Evolutionary conservation across 345 rosid genomes (phyloP).

Genomic region (Trapa incisa): DNA sequence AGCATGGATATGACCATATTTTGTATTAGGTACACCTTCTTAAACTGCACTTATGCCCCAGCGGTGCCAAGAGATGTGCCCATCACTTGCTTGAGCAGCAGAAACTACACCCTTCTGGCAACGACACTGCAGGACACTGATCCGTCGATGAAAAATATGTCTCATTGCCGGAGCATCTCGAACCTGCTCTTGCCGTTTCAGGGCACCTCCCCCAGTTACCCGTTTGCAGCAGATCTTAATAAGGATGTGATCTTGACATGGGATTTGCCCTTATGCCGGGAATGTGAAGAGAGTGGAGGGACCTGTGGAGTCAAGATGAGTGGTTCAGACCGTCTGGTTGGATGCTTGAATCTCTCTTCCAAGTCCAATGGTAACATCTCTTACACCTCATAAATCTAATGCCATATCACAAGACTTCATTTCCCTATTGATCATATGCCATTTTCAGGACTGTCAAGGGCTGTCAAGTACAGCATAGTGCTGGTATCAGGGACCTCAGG

Average conservation of each 20-base stretch:
- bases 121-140: neutral
- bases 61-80: neutral
- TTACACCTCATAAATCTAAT: neutral
- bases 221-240: neutral
- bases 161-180: neutral
- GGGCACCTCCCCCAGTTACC: neutral
- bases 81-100: neutral
- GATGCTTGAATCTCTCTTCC: neutral
- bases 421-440: neutral
- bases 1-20: neutral
- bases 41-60: neutral
- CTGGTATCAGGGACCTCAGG: conserved; percentile 13
- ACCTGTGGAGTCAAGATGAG: neutral
- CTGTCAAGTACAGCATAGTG: conserved; percentile 12
- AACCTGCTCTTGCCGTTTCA: neutral
- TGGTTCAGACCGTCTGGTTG: neutral
- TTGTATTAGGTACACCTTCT: conserved; percentile 1
- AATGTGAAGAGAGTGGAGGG: neutral
- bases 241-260: neutral
- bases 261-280: neutral
- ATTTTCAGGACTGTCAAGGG: conserved; percentile 13
- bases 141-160: neutral
- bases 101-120: neutral
- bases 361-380: neutral
- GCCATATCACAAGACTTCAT: neutral